Base-by-base conservation (phyloP, 805 yeast genomes). In the Brettanomyces bruxellensis region DNA sequence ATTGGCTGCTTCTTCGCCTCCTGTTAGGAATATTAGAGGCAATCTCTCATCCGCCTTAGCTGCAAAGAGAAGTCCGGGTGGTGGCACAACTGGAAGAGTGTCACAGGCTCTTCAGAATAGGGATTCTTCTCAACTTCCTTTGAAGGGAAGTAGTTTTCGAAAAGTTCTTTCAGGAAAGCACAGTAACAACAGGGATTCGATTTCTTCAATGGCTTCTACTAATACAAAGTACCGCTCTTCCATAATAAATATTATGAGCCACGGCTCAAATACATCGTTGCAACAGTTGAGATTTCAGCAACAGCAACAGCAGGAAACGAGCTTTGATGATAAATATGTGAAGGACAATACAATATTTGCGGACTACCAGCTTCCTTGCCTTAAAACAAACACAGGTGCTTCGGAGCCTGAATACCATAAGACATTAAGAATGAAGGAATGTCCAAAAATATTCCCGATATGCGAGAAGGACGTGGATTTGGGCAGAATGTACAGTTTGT, bases 381-480 rank as follows among this genome's bases (percentile, higher is more conserved):
- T 41, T 8, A 41, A 41, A 25, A 41, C 44, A 6, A 28, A 32
- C 30, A 32, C 34, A 13, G 44, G 38, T 32, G 32, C 24, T 14
- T 30, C 32, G 1, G 40, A 32, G 3, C 36, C 45, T 8, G 28
- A 34, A 14, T 47, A 67, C 18, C 70, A 67, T 45, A 44, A 49
- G 1, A 39, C 46, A n/a, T 47, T 51, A 4, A 58, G 62, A 4
- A 50, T 59, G 39, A 49, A 45, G 14, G 53, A 49, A 3, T 54
- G 62, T 23, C 68, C 68, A 3, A 51, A 58, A 4, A 37, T 67
- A n/a, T 52, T 55, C 22, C 70, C 71, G 1, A 55, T 67, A 37
- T 58, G 67, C 13, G 61, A 56, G 28, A 58, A 63, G 40, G 56
- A 66, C 40, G 45, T 66, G 8, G 48, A 47, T 12, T 48, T 68